Conservation (phyloP, 2,329 filamentous ascomycete species). For the Beauveria caledonica region DNA sequence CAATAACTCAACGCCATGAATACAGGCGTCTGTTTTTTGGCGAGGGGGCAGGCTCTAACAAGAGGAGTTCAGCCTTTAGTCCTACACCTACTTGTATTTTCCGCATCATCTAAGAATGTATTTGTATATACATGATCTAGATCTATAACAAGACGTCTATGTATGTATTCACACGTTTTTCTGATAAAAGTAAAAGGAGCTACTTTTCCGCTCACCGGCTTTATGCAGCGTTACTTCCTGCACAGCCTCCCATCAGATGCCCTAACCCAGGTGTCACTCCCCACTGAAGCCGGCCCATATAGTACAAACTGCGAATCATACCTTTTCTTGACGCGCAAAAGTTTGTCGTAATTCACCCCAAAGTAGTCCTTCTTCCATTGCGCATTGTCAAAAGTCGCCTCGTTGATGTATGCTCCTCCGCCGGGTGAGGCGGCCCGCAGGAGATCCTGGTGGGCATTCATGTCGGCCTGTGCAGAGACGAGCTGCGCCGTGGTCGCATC, state of each 20-base stretch:
- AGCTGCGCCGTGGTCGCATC: not conserved
- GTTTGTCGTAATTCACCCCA: constrained; percentile 34
- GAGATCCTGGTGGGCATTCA: not conserved
- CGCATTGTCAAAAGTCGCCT: constrained; percentile 38
- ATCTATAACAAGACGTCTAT: not conserved
- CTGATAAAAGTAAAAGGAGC: not conserved
- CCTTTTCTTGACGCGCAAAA: constrained; percentile 39
- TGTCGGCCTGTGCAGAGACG: not conserved
- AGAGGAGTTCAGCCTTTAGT: no score
- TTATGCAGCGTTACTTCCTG: not conserved
- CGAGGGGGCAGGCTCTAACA: no score
- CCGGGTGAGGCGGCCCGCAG: constrained; percentile 32
- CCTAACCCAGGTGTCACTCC: constrained; percentile 39
- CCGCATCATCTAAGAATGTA: no score
- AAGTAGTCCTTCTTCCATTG: constrained; percentile 37
- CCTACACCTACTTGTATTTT: no score
- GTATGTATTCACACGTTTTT: not conserved
- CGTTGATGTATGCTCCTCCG: constrained; percentile 41
- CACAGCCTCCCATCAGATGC: constrained; percentile 34
- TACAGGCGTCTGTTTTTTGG: no score
- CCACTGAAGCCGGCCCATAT: constrained; percentile 40
- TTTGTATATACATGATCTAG: not conserved
- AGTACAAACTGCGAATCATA: constrained; percentile 40
- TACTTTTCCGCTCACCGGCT: no score
- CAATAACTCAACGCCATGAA: no score